These are phyloP conservation scores for Chrysosporium keratinophilum DNA, from an alignment of 2,329 filamentous ascomycete genomes.

Conservation along the genomic window DNA sequence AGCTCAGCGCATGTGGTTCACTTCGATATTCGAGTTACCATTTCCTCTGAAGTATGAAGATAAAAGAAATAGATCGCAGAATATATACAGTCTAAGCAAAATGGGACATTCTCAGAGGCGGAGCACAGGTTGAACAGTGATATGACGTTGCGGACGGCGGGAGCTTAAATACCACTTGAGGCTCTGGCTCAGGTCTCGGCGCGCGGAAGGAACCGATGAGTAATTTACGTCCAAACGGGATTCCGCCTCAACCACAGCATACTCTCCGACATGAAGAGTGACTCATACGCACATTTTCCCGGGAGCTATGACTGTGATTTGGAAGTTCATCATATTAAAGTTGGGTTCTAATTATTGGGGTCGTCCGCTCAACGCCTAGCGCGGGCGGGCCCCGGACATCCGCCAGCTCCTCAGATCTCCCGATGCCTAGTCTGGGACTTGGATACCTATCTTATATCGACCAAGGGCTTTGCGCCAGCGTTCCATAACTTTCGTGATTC, in stretches of 20 bases:
- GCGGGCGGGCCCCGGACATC: not conserved
- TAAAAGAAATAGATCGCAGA: not conserved
- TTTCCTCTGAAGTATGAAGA: conserved; percentile 10
- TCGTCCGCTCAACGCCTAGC: too few relatives aligned
- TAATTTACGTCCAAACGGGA: not conserved
- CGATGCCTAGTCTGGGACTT: not conserved
- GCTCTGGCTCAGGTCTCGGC: not conserved
- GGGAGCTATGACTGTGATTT: not conserved
- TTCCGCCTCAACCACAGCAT: not conserved
- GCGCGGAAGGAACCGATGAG: not conserved
- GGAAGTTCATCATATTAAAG: not conserved
- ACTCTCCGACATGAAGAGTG: not conserved
- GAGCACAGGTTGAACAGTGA: not conserved
- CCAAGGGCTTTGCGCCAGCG: not conserved
- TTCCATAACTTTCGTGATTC: not conserved
- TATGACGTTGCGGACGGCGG: conserved; percentile 3
- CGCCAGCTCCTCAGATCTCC: not conserved
- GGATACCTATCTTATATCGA: not conserved
- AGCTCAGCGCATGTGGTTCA: conserved; percentile 11
- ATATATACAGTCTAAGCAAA: not conserved
- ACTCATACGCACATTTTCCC: not conserved
- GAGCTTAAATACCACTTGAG: conserved; percentile 5
- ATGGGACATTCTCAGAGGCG: not conserved
- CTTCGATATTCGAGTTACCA: conserved; percentile 16
- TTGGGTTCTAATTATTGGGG: not conserved